phyloP scores from a whole-genome alignment of 1,284 basidiomycete genomes.

The Inonotus obliquus region DNA sequence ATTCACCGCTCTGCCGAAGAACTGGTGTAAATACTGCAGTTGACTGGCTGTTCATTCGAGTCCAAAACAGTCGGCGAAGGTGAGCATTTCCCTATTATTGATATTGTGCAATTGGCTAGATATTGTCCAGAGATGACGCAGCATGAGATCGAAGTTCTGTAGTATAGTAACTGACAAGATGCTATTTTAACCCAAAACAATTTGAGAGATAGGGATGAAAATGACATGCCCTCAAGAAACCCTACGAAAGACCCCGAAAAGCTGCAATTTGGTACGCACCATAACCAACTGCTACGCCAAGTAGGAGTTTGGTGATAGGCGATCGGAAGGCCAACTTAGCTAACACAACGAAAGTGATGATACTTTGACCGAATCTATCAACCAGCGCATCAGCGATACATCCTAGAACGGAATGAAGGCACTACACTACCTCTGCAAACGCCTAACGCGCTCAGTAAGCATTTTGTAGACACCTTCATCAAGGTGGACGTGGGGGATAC shows the following conservation, averaged over 20 bases:
- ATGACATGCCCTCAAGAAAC: not conserved
- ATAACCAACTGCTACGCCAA: conserved; percentile 9
- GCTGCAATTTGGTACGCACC: conserved; percentile 9
- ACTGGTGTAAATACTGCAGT: conserved; percentile 87
- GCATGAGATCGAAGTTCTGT: not conserved
- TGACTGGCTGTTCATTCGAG: conserved; percentile 90
- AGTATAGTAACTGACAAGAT: not conserved
- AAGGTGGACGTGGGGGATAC: conserved; percentile 42
- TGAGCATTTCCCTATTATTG: conserved; percentile 5
- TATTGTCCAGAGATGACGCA: not conserved
- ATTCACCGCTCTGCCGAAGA: conserved; percentile 35
- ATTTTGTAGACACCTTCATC: conserved; percentile 47
- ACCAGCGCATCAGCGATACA: not conserved
- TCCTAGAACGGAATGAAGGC: not conserved
- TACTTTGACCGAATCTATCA: not conserved
- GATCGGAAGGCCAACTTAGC: conserved; percentile 1
- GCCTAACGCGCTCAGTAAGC: conserved; percentile 40
- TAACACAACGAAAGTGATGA: conserved; percentile 7
- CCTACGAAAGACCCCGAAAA: not conserved
- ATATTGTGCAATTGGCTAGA: not conserved
- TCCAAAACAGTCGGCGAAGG: conserved; percentile 77
- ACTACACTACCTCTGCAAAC: conserved; percentile 28
- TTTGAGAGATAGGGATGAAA: not conserved
- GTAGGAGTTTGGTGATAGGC: not conserved
- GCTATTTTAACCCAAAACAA: not conserved